Evolutionary conservation across 768 basidiomycete species (phyloP).

Genomic region (Boletus fagicola): DNA sequence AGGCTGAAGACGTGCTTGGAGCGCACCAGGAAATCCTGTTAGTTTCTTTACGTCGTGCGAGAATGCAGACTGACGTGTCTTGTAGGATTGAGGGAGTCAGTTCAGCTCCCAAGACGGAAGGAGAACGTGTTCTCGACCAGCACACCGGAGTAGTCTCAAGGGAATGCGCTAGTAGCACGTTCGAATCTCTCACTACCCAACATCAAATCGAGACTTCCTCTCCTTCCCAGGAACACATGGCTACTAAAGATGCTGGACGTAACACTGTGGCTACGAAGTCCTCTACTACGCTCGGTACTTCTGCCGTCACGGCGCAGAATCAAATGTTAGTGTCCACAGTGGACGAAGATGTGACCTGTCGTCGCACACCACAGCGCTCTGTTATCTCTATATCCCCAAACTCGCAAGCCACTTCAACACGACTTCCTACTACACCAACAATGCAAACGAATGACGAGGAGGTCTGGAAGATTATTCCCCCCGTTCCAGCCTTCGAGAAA

Average conservation of each 20-base stretch:
- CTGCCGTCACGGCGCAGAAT: not conserved
- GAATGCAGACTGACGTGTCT: not conserved
- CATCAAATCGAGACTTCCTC: not conserved
- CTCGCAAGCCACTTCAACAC: not conserved
- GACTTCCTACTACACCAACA: too few relatives aligned
- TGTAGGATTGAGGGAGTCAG: not conserved
- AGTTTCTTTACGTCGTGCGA: not conserved
- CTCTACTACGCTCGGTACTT: not conserved
- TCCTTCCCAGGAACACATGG: not conserved
- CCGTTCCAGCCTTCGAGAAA: too few relatives aligned
- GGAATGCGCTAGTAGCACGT: not conserved
- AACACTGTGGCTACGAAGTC: not conserved
- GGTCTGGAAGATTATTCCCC: too few relatives aligned
- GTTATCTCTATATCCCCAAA: not conserved
- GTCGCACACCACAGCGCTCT: too few relatives aligned
- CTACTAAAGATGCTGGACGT: not conserved
- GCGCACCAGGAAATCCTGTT: not conserved
- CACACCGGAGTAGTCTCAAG: not conserved
- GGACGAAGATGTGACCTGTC: not conserved
- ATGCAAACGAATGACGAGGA: not conserved
- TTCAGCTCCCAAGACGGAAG: not conserved
- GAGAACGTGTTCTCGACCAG: not conserved
- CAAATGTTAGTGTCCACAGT: not conserved
- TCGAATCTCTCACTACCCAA: not conserved
- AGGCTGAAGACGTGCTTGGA: not conserved